Evolutionary conservation across 352 stramenopile species (phyloP), one percentile per base, ranked within the genome.

Genomic region (Peronospora farinosa): DNA sequence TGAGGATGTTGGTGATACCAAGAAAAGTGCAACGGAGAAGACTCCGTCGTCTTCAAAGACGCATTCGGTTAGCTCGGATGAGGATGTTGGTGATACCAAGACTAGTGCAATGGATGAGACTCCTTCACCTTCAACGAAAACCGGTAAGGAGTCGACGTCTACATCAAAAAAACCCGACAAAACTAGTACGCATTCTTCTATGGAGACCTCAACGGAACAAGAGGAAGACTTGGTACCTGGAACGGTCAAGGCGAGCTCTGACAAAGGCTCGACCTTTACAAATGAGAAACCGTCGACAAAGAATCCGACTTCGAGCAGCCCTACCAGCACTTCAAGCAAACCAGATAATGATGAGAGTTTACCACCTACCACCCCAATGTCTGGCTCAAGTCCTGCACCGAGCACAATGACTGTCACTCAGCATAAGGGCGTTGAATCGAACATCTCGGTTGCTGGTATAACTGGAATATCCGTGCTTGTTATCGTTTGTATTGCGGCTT

Each of bases 401-500:
- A n/a, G n/a, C n/a, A n/a, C n/a, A n/a, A n/a, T 32, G 21, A 51
- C 28, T 33, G 51, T 19, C 45, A 55, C 58, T 43, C 82, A 67
- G 60, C 82, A 74, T 23, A 65, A 71, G 11, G 52, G 27, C 10
- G 23, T 49, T 12, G n/a, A n/a, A n/a, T 42, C 21, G 7, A 54
- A 54, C 1, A 61, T 89, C 35, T 87, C 78, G 44, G 61, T 70
- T 47, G 66, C 65, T 7, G 78, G 78, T n/a, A 39, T 83, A 43
- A 75, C 72, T 10, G 78, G 78, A 30, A 66, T 72, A 16, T 63
- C 84, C 35, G 69, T 89, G 35, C 40, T 87, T n/a, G 69, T 54
- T 30, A 68, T 78, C 28, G 74, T 80, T 17, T 62, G 55, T 41
- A 43, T 86, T 40, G 75, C 72, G 5, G 71, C 64, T 25, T 41